Percentiles rank a stretch among this genome's conserved stretches.
These are phyloP conservation scores for Tylopilus subfusipes DNA, from an alignment of 768 basidiomycete species.

Conservation along the genomic window DNA sequence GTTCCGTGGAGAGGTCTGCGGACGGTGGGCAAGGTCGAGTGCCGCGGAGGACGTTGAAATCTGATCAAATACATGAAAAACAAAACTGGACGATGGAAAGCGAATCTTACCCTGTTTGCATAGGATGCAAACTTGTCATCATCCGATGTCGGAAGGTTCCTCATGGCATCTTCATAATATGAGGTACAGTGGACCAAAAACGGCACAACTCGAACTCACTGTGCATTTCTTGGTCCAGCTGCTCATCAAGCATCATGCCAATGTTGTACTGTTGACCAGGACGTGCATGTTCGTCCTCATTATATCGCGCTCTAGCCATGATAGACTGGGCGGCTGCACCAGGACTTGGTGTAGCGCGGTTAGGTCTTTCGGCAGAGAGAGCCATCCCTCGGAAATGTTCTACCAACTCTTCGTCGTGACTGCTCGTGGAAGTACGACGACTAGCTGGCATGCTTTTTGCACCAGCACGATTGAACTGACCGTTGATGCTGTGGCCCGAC, in stretches of 20 bases:
- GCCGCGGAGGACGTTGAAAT: conserved; percentile 89
- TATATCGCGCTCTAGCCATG: conserved; percentile 51
- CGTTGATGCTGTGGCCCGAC: conserved; percentile 40
- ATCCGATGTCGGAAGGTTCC: conserved; percentile 81
- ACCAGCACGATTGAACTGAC: conserved; percentile 65
- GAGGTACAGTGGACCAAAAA: conserved; percentile 13
- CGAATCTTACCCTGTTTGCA: conserved; percentile 54
- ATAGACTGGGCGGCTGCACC: conserved; percentile 51
- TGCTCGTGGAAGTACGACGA: conserved; percentile 83
- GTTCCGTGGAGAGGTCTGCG: conserved; percentile 71
- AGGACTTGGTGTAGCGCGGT: conserved; percentile 53
- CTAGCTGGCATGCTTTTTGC: conserved; percentile 94
- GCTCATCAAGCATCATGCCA: conserved; percentile 90
- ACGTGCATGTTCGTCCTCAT: conserved; percentile 54
- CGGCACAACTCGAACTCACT: conserved; percentile 48
- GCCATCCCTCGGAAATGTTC: conserved; percentile 71
- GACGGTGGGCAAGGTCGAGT: conserved; percentile 85
- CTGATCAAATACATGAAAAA: conserved; percentile 33
- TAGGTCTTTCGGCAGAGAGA: conserved; percentile 60
- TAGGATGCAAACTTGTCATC: conserved; percentile 80
- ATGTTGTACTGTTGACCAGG: conserved; percentile 70
- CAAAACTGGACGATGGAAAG: background rate
- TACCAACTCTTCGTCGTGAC: conserved; percentile 79
- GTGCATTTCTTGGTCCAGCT: conserved; percentile 91
- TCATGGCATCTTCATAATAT: conserved; percentile 69